Conservation (phyloP, 768 basidiomycete species). For the Calocybe cyanea region DNA sequence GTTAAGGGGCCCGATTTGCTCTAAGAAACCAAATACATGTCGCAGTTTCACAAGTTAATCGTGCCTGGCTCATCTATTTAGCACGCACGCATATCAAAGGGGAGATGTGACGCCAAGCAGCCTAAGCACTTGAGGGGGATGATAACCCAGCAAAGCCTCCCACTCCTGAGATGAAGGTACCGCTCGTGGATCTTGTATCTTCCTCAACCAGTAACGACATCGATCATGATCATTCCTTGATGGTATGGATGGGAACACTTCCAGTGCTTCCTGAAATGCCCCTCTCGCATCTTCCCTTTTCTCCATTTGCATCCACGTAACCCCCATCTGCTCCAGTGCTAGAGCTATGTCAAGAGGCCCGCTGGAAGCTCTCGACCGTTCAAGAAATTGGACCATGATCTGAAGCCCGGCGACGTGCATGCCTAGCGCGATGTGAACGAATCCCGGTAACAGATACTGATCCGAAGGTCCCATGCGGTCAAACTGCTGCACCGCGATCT, state of each 20-base stretch:
- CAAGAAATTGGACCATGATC: neutral
- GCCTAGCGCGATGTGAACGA: neutral
- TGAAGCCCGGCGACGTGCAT: neutral
- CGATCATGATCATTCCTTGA: neutral
- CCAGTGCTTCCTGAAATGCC: constrained; percentile 2
- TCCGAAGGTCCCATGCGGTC: neutral
- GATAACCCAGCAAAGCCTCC: no score
- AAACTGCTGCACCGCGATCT: neutral
- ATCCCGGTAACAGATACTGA: neutral
- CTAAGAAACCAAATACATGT: no score
- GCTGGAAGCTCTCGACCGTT: neutral
- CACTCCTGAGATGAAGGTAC: no score
- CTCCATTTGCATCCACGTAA: constrained; percentile 1
- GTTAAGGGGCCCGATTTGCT: no score
- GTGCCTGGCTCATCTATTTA: no score
- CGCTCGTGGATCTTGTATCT: neutral
- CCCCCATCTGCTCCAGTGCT: constrained; percentile 2
- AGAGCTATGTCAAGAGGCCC: neutral
- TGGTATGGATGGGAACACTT: neutral
- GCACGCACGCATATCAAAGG: no score
- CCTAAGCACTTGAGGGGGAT: no score
- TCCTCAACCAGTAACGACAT: neutral
- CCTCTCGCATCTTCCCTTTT: neutral
- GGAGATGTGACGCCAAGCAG: no score
- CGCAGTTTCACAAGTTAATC: no score